Base-by-base conservation (phyloP, 2,329 filamentous ascomycete species). In the Pleoardoris graminearum region DNA sequence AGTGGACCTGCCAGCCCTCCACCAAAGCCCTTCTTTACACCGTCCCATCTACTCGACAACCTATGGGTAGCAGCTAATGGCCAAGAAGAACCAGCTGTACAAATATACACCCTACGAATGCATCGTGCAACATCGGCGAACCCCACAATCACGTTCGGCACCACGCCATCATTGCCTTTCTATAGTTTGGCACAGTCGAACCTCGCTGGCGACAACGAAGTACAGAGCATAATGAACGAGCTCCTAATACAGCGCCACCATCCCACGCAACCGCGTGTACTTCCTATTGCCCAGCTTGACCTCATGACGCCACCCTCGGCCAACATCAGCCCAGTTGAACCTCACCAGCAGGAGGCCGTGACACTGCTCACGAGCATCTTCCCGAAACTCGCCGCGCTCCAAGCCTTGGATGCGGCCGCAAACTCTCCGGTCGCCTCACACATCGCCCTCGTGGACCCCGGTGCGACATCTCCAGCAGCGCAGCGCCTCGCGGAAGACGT, bases 21-120 rank as follows among this genome's bases (percentile, higher is more conserved):
- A 44, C 65, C 63, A 5, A 70, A 67, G 19, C 67, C 67, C 0
- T 75, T 73, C 57, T 73, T 74, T 51, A 75, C 73, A 0, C 80
- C 82, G 0, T 85, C 80, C 1, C 82, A 86, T 38, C 81, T 88
- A 56, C 79, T 89, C 30, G 82, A 82, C 58, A 79, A 80, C 45
- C 79, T 88, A 7, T 90, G 87, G 87, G 84, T 87, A 61, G 85
- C 85, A 0, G 78, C 83, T 54, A 89, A 89, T 66, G 87, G 87
- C 11, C 89, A 83, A 63, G 86, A 85, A 1, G 62, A 67, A 8
- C 69, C 69, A 8, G 58, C 63, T 11, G 62, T 71, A 17, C 69
- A 73, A 45, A 65, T 71, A 10, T 76, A 72, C 48, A 72, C 71
- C 11, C 60, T 76, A 16, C 65, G 68, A 44, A 74, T 76, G 71